Evolutionary conservation across 177 flowering plant species (phyloP).

Genomic region (Vitis hybrid): DNA sequence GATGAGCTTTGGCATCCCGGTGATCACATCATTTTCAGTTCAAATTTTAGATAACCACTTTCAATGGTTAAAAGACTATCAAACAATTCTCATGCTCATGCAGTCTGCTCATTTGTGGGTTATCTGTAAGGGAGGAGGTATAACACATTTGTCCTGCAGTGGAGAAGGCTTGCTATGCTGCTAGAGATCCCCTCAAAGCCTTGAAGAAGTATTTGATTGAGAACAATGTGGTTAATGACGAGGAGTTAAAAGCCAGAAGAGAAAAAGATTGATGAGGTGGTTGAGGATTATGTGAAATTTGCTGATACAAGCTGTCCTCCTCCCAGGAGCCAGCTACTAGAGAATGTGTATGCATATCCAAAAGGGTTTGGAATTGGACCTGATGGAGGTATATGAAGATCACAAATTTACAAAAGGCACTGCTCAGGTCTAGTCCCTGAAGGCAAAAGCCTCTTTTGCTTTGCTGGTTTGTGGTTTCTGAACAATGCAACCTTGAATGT

Average conservation of each 20-base stretch:
- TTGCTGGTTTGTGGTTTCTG: too few species aligned
- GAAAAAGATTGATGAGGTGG: slow-evolving; percentile 60
- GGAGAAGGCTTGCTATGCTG: slow-evolving; percentile 62
- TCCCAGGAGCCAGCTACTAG: slow-evolving; percentile 54
- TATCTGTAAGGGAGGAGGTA: not conserved
- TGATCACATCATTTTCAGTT: slow-evolving; percentile 18
- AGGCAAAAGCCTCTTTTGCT: too few species aligned
- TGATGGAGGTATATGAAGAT: slow-evolving; percentile 76
- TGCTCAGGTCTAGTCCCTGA: too few species aligned
- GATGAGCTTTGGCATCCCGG: slow-evolving; percentile 98
- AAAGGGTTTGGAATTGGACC: slow-evolving; percentile 79
- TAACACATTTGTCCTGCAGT: slow-evolving; percentile 26
- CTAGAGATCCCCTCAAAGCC: slow-evolving; percentile 61
- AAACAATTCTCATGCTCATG: slow-evolving; percentile 1
- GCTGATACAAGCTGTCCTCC: slow-evolving; percentile 56
- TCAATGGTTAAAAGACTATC: too few species aligned
- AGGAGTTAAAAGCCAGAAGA: slow-evolving; percentile 61
- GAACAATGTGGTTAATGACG: slow-evolving; percentile 33
- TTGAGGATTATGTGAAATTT: slow-evolving; percentile 71
- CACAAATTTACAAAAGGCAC: slow-evolving; percentile 35
- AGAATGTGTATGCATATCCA: slow-evolving; percentile 72
- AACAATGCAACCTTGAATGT: too few species aligned
- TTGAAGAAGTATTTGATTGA: slow-evolving; percentile 55
- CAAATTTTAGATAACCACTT: too few species aligned
- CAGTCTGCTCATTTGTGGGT: not conserved